These are phyloP conservation scores for Hypoxylon sp. DNA, from an alignment of 2,329 filamentous ascomycete species.

Conservation along the genomic window DNA sequence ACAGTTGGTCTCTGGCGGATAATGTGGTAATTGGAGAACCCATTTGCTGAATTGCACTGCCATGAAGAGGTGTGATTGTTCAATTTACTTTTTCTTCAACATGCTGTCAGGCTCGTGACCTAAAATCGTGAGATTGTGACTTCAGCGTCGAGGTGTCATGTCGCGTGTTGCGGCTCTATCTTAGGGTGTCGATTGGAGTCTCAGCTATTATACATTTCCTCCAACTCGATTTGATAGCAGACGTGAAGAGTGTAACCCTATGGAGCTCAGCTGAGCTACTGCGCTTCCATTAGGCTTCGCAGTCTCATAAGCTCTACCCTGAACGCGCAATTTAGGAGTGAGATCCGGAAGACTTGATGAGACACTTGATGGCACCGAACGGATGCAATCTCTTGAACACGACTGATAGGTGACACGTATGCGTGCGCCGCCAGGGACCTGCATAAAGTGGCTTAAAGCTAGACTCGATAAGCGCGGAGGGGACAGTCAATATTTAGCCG, in stretches of 20 bases:
- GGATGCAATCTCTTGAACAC: conserved; percentile 13
- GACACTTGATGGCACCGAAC: conserved; percentile 15
- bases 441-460: conserved; percentile 32
- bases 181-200: background rate
- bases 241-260: background rate
- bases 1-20: background rate
- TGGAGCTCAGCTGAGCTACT: conserved; percentile 1
- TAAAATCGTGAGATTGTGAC: background rate
- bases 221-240: background rate
- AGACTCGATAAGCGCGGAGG: conserved; percentile 22
- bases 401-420: conserved; percentile 39
- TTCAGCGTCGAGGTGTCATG: background rate
- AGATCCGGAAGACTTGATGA: conserved; percentile 9
- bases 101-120: background rate
- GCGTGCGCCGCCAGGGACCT: conserved; percentile 21
- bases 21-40: background rate
- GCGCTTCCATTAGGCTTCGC: background rate
- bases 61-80: background rate
- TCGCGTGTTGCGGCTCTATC: background rate
- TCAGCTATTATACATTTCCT: background rate
- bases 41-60: background rate
- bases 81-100: background rate
- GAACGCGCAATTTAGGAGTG: background rate
- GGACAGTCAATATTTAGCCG: conserved; percentile 39
- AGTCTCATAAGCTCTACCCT: conserved; percentile 1